phyloP scores from a whole-genome alignment of 176 grass and related monocot species.

The Poa annua region DNA sequence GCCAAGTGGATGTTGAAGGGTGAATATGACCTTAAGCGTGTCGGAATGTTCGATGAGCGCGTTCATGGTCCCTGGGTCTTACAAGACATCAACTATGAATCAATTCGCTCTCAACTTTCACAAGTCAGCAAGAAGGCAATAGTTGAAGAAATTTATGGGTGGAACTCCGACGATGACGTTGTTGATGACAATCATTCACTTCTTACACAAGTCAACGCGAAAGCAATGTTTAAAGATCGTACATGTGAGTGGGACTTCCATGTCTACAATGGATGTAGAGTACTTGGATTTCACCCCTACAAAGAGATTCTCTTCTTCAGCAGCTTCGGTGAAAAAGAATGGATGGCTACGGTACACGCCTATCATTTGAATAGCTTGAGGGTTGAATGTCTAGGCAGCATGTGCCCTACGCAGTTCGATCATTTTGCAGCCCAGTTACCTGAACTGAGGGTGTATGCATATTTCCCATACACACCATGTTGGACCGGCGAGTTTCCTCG shows the following conservation, averaged over 20 bases:
- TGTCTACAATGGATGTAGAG: background rate
- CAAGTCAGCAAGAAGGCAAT: background rate
- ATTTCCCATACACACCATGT: background rate
- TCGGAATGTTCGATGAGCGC: background rate
- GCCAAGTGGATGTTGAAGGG: background rate
- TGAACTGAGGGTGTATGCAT: no score
- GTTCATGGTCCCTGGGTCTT: background rate
- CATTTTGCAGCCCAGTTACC: background rate
- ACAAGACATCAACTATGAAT: background rate
- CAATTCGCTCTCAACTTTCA: background rate
- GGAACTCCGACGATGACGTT: background rate
- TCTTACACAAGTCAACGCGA: background rate
- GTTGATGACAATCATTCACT: background rate
- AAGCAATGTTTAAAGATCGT: background rate
- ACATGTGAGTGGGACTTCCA: background rate
- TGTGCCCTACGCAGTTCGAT: background rate
- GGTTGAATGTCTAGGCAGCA: background rate
- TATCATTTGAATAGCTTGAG: background rate
- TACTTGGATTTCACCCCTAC: background rate
- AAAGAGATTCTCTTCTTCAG: background rate
- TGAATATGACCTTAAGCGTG: background rate
- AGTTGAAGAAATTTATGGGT: background rate
- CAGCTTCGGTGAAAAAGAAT: background rate
- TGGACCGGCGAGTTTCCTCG: background rate
- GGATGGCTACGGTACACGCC: background rate